Conservation (phyloP, 331 rosid genomes). For the Phaseolus coccineus region DNA sequence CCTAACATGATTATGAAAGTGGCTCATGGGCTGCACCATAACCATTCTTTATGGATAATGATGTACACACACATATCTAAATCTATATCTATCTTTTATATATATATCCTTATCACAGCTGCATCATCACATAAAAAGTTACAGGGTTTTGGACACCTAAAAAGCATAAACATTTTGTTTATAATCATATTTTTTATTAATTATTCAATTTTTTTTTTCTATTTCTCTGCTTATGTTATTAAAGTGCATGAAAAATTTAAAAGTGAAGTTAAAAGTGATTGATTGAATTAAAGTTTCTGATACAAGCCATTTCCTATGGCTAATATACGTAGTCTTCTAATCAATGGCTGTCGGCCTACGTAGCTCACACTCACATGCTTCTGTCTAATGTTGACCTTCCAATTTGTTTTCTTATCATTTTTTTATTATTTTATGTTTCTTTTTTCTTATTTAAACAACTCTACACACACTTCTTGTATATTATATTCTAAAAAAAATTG, state of each 20-base stretch:
- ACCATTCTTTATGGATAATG: not conserved
- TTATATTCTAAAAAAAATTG: not conserved
- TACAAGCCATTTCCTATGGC: too few species aligned
- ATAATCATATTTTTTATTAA: too few species aligned
- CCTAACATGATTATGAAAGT: not conserved
- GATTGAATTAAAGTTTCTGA: too few species aligned
- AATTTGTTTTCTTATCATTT: not conserved
- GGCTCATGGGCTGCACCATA: not conserved
- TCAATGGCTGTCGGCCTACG: not conserved
- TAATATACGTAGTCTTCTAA: not conserved
- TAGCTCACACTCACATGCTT: not conserved
- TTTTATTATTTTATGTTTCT: not conserved
- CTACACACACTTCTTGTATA: not conserved
- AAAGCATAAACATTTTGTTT: not conserved
- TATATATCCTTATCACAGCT: too few species aligned
- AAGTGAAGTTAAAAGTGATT: too few species aligned
- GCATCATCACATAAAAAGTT: not conserved
- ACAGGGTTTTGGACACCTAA: not conserved
- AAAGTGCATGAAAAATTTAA: too few species aligned
- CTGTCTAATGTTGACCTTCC: slow-evolving; percentile 14
- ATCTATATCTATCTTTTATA: too few species aligned
- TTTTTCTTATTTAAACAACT: not conserved
- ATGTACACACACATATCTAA: not conserved
- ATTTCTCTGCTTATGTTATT: too few species aligned
- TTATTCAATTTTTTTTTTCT: too few species aligned